Percentiles rank a stretch among this genome's conserved stretches.
These are phyloP conservation scores for Pholiota microspora DNA, from an alignment of 768 basidiomycete genomes.

Conservation along the genomic window DNA sequence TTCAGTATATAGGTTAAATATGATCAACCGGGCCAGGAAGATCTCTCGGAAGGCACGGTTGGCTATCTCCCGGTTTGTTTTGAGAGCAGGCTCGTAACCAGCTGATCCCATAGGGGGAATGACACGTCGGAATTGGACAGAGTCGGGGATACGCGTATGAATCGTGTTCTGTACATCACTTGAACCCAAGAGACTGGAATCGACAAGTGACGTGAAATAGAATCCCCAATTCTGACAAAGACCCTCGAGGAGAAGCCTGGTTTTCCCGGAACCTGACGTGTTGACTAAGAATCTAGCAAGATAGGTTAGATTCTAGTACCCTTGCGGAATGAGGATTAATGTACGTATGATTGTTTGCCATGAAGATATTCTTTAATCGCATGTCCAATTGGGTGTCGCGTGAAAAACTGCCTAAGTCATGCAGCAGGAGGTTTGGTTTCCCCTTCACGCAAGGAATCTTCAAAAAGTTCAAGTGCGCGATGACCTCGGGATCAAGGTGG, in stretches of 20 bases:
- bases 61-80: constrained; percentile 37
- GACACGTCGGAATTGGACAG: constrained; percentile 26
- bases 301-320: neutral
- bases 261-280: constrained; percentile 48
- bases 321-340: too few relatives aligned
- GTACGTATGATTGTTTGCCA: constrained; percentile 42
- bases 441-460: constrained; percentile 35
- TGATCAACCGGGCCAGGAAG: constrained; percentile 38
- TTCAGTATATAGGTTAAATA: constrained; percentile 37
- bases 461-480: constrained; percentile 27
- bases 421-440: constrained; percentile 39
- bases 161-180: constrained; percentile 42
- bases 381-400: constrained; percentile 26
- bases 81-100: constrained; percentile 29
- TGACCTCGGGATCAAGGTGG: constrained; percentile 19
- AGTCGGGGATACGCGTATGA: constrained; percentile 33
- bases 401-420: constrained; percentile 39
- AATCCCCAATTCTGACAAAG: constrained; percentile 46
- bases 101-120: constrained; percentile 31
- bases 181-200: constrained; percentile 43
- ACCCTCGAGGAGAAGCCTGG: constrained; percentile 41
- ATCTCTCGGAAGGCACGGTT: constrained; percentile 33
- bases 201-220: constrained; percentile 44
- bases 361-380: constrained; percentile 39
- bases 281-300: constrained; percentile 41